Percentiles rank a stretch among this genome's conserved stretches.
Evolutionary conservation across 2,329 filamentous ascomycete species (phyloP).

Genomic region (Nigrospora sphaerica): DNA sequence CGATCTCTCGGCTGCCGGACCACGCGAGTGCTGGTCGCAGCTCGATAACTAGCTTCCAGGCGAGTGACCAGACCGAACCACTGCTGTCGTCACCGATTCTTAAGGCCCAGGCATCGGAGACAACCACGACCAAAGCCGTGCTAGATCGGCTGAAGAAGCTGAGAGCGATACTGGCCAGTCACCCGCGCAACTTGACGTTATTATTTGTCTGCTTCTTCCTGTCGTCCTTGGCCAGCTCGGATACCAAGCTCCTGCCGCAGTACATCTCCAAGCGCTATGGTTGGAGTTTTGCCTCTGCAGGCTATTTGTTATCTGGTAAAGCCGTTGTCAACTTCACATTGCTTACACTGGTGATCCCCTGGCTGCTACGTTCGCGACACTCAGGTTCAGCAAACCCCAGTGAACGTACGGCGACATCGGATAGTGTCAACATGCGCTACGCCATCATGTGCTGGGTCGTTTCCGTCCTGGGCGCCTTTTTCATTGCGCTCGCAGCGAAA

Average conservation of each 20-base stretch:
- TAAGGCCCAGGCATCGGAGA: conserved; percentile 23
- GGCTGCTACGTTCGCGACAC: conserved; percentile 20
- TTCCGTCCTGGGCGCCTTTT: conserved; percentile 33
- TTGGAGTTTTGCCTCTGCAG: conserved; percentile 38
- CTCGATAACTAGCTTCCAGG: no score
- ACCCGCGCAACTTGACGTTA: conserved; percentile 33
- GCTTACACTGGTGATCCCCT: conserved; percentile 33
- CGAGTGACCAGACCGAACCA: not conserved
- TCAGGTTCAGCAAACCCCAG: not conserved
- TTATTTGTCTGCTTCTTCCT: conserved; percentile 37
- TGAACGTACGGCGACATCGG: conserved; percentile 14
- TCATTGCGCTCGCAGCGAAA: conserved; percentile 30
- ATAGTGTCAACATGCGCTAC: conserved; percentile 23
- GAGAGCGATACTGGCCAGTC: conserved; percentile 23
- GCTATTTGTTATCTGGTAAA: conserved; percentile 40
- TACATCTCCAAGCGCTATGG: conserved; percentile 42
- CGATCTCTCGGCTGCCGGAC: conserved; percentile 21
- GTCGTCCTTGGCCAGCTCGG: conserved; percentile 40
- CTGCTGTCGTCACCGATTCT: conserved; percentile 31
- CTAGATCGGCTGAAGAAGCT: conserved; percentile 21
- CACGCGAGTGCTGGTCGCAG: not conserved
- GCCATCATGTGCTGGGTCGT: conserved; percentile 28
- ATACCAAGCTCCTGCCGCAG: conserved; percentile 42
- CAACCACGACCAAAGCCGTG: conserved; percentile 13
- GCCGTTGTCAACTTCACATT: conserved; percentile 40